Conservation (phyloP, 192 early-diverging fungal species). For the Podila clonocystis region DNA sequence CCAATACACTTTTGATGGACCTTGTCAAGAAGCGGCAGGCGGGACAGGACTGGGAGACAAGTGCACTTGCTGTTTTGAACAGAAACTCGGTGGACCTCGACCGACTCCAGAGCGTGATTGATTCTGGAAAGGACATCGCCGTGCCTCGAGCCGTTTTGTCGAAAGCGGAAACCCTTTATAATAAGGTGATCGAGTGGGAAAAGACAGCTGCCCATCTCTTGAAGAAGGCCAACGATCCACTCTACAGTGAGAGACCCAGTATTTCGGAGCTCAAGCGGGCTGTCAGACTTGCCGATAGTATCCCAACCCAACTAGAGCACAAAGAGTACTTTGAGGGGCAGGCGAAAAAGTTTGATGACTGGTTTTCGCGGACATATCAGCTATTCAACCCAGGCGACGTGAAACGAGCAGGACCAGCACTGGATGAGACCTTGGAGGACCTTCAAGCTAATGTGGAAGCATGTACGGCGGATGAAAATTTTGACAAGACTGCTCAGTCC, state of each 20-base stretch:
- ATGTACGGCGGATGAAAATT: conserved; percentile 24
- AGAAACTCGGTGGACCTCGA: conserved; percentile 37
- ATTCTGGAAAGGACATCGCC: conserved; percentile 21
- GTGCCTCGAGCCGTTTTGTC: conserved; percentile 36
- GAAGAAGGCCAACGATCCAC: conserved; percentile 19
- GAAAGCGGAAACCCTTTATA: conserved; percentile 36
- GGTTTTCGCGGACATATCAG: conserved; percentile 17
- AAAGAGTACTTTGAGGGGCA: conserved; percentile 34
- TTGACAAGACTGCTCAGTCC: neutral
- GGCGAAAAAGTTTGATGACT: conserved; percentile 26
- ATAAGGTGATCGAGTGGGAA: conserved; percentile 36
- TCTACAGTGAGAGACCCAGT: conserved; percentile 37
- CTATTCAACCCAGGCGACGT: conserved; percentile 12
- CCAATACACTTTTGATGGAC: conserved; percentile 45
- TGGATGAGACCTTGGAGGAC: conserved; percentile 36
- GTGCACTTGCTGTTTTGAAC: conserved; percentile 17
- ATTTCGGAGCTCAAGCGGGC: conserved; percentile 38
- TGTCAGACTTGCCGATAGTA: conserved; percentile 24
- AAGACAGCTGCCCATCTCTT: conserved; percentile 20
- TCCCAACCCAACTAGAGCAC: conserved; percentile 14
- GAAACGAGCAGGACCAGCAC: conserved; percentile 3
- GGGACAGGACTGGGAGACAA: conserved; percentile 37
- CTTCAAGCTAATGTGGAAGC: conserved; percentile 37
- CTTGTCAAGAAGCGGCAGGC: conserved; percentile 25
- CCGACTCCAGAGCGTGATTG: conserved; percentile 46